Conservation (phyloP, 2,329 filamentous ascomycete genomes). For the Aspergillus arachidicola region DNA sequence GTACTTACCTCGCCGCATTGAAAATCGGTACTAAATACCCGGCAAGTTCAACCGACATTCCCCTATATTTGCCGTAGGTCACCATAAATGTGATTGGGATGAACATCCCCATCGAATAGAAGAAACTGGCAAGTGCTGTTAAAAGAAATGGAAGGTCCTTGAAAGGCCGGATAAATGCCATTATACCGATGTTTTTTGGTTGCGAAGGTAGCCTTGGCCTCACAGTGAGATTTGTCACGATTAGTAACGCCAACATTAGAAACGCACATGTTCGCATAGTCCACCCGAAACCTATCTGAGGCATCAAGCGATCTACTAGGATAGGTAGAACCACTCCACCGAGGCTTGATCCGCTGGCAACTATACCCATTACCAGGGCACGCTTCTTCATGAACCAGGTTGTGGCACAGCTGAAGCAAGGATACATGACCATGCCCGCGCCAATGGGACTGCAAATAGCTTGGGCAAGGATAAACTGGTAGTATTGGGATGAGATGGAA, state of each 20-base stretch:
- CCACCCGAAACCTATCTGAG: constrained; percentile 57
- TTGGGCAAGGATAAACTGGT: constrained; percentile 58
- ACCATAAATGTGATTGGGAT: background rate
- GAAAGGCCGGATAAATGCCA: background rate
- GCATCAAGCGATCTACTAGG: constrained; percentile 59
- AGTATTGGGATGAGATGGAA: constrained; percentile 55
- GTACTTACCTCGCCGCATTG: background rate
- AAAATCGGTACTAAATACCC: background rate
- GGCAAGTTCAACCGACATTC: background rate
- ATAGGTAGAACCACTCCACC: constrained; percentile 64
- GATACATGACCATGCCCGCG: constrained; percentile 52
- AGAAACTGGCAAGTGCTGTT: background rate
- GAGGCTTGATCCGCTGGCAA: constrained; percentile 55
- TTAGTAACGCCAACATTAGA: constrained; percentile 60
- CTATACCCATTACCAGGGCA: constrained; percentile 56
- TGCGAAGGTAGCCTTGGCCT: constrained; percentile 37
- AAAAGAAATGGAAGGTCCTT: background rate
- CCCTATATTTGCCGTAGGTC: background rate
- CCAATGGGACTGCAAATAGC: constrained; percentile 56
- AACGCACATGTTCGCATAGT: constrained; percentile 59
- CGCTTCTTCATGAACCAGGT: constrained; percentile 59
- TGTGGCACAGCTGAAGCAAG: constrained; percentile 35
- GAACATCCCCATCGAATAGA: background rate
- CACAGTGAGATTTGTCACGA: constrained; percentile 56
- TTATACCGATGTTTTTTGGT: background rate